These are phyloP conservation scores for Ogataea kodamae DNA, from an alignment of 805 yeast genomes.

Conservation along the genomic window DNA sequence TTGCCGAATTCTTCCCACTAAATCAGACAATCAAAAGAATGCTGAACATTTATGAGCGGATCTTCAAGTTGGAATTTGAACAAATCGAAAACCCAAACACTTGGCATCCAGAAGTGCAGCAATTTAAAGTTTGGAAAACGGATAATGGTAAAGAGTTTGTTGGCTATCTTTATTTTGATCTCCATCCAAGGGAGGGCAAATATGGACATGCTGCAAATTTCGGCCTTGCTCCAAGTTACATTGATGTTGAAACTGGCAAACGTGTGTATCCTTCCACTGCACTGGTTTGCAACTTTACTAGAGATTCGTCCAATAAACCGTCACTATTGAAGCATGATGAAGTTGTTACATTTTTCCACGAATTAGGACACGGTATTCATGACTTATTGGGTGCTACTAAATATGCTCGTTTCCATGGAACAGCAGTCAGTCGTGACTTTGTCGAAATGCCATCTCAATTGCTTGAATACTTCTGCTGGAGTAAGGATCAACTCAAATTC, in stretches of 20 bases:
- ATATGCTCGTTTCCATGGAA: conserved; percentile 70
- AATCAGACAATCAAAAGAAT: conserved; percentile 62
- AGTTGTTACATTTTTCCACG: conserved; percentile 84
- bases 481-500: conserved; percentile 50
- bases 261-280: conserved; percentile 69
- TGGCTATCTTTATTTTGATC: conserved; percentile 77
- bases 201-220: conserved; percentile 89
- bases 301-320: conserved; percentile 66
- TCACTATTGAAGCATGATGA: conserved; percentile 74
- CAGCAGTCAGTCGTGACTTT: conserved; percentile 77
- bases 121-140: conserved; percentile 66
- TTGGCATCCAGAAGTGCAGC: conserved; percentile 81
- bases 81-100: conserved; percentile 44
- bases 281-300: conserved; percentile 80
- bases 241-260: conserved; percentile 40
- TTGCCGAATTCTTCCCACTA: conserved; percentile 77
- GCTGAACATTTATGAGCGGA: conserved; percentile 65
- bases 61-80: conserved; percentile 66
- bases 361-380: conserved; percentile 87
- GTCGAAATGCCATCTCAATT: conserved; percentile 91
- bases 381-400: conserved; percentile 64
- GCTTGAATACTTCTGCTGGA: conserved; percentile 89
- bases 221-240: conserved; percentile 58
- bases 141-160: conserved; percentile 58
- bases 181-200: conserved; percentile 83